Conservation (phyloP, 441 rosid species). For the Pelargonium myrrhifolium region DNA sequence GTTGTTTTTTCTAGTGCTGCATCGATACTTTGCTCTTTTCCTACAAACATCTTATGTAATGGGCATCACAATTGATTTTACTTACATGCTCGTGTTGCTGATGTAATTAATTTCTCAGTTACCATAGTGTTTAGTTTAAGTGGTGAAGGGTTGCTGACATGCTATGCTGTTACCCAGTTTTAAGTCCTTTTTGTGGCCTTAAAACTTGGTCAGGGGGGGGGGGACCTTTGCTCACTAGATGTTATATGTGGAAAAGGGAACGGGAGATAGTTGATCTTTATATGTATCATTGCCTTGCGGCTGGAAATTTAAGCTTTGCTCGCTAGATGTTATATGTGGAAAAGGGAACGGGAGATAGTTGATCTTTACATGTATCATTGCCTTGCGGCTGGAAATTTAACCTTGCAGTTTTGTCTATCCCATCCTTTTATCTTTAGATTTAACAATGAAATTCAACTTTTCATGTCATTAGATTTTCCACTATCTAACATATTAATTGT, state of each 20-base stretch:
- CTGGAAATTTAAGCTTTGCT: neutral
- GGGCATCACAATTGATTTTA: neutral
- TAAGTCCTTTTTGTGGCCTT: neutral
- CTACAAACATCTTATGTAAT: neutral
- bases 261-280: neutral
- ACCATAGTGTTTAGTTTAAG: neutral
- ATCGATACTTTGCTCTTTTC: neutral
- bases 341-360: neutral
- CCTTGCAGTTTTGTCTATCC: neutral
- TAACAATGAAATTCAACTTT: too few species aligned
- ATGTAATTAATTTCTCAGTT: neutral
- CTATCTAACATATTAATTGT: neutral
- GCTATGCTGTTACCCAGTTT: neutral
- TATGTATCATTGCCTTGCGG: neutral
- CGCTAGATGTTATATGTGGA: too few species aligned
- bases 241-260: neutral
- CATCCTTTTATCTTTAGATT: neutral
- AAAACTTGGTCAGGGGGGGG: neutral
- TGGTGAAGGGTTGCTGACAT: neutral
- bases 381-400: neutral
- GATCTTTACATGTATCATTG: neutral
- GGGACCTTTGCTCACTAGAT: neutral
- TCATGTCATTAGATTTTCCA: neutral
- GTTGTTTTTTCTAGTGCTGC: neutral
- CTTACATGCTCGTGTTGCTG: neutral